Evolutionary conservation across 2,329 filamentous ascomycete species (phyloP).

Genomic region (Gremmenia infestans): DNA sequence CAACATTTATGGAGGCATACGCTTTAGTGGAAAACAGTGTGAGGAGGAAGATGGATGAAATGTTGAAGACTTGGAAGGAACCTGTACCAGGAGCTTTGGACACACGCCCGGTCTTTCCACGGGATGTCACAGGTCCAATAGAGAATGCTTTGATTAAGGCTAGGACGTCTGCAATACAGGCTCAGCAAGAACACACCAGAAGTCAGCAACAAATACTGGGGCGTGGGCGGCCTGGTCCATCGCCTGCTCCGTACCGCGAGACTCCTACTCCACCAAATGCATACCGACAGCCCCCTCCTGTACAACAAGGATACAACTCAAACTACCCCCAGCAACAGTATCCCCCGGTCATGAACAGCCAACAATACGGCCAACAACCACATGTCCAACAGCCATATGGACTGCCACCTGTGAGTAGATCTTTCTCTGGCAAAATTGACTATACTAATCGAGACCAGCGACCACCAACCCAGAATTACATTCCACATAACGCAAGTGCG

Average conservation of each 20-base stretch:
- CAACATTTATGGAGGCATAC: slow-evolving; percentile 96
- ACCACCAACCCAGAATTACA: slow-evolving; percentile 25
- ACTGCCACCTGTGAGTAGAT: slow-evolving; percentile 25
- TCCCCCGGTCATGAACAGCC: slow-evolving; percentile 19
- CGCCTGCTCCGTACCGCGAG: slow-evolving; percentile 59
- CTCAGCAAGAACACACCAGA: slow-evolving; percentile 50
- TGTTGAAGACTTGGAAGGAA: slow-evolving; percentile 97
- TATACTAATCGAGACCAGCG: slow-evolving; percentile 12
- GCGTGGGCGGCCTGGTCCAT: slow-evolving; percentile 45
- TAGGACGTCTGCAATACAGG: slow-evolving; percentile 52
- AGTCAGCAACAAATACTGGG: slow-evolving; percentile 51
- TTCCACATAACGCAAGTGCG: slow-evolving; percentile 29
- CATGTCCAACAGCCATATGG: slow-evolving; percentile 24
- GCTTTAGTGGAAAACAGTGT: slow-evolving; percentile 78
- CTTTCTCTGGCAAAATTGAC: neutral
- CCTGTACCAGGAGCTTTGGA: slow-evolving; percentile 91
- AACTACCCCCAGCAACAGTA: slow-evolving; percentile 33
- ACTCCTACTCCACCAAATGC: slow-evolving; percentile 67
- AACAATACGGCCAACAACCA: slow-evolving; percentile 17
- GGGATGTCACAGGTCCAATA: slow-evolving; percentile 82
- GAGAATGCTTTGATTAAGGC: slow-evolving; percentile 92
- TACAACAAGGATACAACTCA: slow-evolving; percentile 23
- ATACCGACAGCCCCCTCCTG: slow-evolving; percentile 35
- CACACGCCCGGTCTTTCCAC: slow-evolving; percentile 83
- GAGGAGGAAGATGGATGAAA: slow-evolving; percentile 89